Evolutionary conservation across 148 eudicot species (phyloP).

Genomic region (Cornus controversa): DNA sequence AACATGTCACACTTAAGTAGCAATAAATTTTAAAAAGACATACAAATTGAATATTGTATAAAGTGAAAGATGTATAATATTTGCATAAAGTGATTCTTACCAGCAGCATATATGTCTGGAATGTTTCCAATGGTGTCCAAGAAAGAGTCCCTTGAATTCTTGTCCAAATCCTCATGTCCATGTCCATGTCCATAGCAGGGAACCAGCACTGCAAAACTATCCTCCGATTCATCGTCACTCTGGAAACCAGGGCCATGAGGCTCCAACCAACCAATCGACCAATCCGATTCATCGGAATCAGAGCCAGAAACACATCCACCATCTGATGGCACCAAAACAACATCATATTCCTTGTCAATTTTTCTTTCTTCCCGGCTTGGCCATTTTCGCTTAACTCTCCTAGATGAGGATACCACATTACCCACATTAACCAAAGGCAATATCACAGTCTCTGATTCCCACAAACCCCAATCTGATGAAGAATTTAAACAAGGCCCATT

Average conservation of each 20-base stretch:
- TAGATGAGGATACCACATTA: slow-evolving; percentile 11
- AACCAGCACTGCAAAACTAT: slow-evolving; percentile 35
- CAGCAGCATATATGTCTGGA: slow-evolving; percentile 14
- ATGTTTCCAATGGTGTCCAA: slow-evolving; percentile 11
- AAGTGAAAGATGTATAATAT: not conserved
- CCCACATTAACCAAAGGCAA: slow-evolving; percentile 20
- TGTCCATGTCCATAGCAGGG: slow-evolving; percentile 31
- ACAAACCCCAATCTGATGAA: slow-evolving; percentile 11
- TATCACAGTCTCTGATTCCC: slow-evolving; percentile 23
- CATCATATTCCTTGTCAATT: slow-evolving; percentile 33
- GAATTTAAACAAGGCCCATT: slow-evolving; percentile 10
- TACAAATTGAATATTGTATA: not conserved
- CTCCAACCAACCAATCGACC: slow-evolving; percentile 42
- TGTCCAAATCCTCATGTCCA: slow-evolving; percentile 6
- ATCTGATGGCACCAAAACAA: slow-evolving; percentile 38
- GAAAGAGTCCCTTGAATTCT: slow-evolving; percentile 4
- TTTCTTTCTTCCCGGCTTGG: slow-evolving; percentile 19
- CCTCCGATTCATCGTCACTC: slow-evolving; percentile 28
- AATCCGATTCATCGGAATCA: slow-evolving; percentile 36
- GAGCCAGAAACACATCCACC: slow-evolving; percentile 38
- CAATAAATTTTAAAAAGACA: not conserved
- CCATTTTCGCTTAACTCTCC: slow-evolving; percentile 24
- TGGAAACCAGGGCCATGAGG: slow-evolving; percentile 35
- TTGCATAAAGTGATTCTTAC: slow-evolving; percentile 2
- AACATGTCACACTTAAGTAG: not conserved